Base-by-base conservation (phyloP, 768 basidiomycete species). In the Hydnomerulius pinastri region DNA sequence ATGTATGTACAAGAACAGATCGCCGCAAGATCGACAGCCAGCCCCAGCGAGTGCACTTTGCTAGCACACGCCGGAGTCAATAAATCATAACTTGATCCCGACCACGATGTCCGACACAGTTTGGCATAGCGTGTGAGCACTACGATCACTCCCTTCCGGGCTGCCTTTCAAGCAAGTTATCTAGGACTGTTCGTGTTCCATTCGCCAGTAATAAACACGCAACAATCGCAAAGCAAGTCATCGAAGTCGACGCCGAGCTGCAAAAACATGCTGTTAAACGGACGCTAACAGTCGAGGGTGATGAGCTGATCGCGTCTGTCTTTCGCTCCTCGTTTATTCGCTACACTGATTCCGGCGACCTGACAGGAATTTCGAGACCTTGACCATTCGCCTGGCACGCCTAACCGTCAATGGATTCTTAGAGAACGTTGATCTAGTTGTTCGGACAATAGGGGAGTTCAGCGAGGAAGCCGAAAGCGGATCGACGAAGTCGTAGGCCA, bases 171-270 rank as follows among this genome's bases (percentile, higher is more conserved):
- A 13, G 15, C 6, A 21, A 27, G 20, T 3, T 38, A 25, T 73
- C 42, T 32, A 83, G 89, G 40, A 84, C 81, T 4, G 71, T 94
- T 50, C 80, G 82, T 40, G 83, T 95, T 36, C 94, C 93, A 8
- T 92, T 96, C 56, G 76, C 79, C 18, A 85, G 81, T 18, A 64
- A 73, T 20, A 76, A 84, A 54, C 92, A 97, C 62, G 94, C 94
- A 8, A 62, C 68, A 41, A 90, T 93, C 58, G 92, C 89, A 21
- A 87, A 85, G 64, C 83, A 85, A 67, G 86, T 82, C 53, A 89
- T 97, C 63, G 85, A 89, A 53, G 93, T 97, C 27, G 93, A 97
- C 69, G 71, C 76, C 17, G 93, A 95, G 68, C 76, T 94, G 33
- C 90, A 95, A 59, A 82, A 83, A 4, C 79, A 87, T 38, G 85